A percentile compares a stretch with the other conserved stretches of the same genome.
Conservation (phyloP, 75 land plant species). For the Cunninghamia lanceolata region DNA sequence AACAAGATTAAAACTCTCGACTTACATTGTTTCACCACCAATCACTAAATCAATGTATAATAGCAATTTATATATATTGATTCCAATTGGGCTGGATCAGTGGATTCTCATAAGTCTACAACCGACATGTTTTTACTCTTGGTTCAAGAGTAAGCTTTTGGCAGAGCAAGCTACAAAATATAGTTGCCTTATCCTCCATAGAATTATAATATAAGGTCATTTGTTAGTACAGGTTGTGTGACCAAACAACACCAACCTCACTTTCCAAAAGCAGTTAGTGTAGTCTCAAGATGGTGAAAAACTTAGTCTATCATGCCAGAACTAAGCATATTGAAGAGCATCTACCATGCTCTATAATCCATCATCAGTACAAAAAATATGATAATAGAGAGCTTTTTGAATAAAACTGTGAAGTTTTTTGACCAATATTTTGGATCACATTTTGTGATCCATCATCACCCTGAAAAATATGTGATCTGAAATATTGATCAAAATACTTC, state of each 20-base stretch:
- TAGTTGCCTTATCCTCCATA: background rate
- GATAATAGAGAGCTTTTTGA: no score
- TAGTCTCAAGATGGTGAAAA: background rate
- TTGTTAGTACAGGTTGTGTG: background rate
- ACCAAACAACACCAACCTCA: background rate
- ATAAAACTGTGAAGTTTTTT: no score
- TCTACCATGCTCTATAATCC: no score
- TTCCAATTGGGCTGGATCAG: background rate
- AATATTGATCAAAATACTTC: no score
- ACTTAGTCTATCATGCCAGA: background rate
- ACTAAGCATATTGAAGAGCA: conserved; percentile 26
- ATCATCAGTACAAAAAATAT: no score
- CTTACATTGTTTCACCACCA: no score
- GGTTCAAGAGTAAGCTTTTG: background rate
- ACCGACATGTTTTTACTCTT: background rate
- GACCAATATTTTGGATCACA: no score
- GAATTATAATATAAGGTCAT: background rate
- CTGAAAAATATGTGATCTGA: no score
- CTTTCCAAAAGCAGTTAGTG: conserved; percentile 31
- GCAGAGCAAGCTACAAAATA: background rate
- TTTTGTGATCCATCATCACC: no score
- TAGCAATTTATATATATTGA: background rate
- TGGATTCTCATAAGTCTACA: background rate
- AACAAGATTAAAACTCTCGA: no score
- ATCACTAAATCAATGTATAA: no score